Base-by-base conservation (phyloP, 2,329 filamentous ascomycete species). In the Rutstroemia sp. region DNA sequence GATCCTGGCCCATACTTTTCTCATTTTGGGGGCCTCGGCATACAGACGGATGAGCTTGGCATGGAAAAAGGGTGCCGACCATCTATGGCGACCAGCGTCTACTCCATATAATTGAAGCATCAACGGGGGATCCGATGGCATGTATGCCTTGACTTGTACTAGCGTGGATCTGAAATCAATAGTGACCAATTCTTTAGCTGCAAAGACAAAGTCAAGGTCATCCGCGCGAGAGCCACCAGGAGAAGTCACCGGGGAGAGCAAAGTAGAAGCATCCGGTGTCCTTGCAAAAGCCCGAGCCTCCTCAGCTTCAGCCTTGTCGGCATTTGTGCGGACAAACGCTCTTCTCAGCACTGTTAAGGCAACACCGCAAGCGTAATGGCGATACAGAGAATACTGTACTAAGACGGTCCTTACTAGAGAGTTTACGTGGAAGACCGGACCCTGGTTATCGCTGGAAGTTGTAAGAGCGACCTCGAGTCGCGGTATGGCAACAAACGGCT, bases 301-400 rank as follows among this genome's bases (percentile, higher is more conserved):
- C 60, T 70, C 45, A 51, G 68, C 62, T 59, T 78, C 77, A 30
- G 70, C 72, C 21, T 73, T 57, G 57, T 79, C 77, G 25, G 71
- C 72, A 39, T 73, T 72, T 1, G 79, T 78, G 57, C 73, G 76
- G 69, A 82, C 71, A 61, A 92, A 88, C 0, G 87, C 86, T 65
- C 83, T 84, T 54, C 79, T 79, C 23, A 99, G 71, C 2, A 95
- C 89, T 68, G 84, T 85, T 23, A 80, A 75, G 8, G 92, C 94
- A 58, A 97, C 84, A 1, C 90, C 88, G 25, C 95, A 79, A 0
- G 92, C 87, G 68, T 96, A 99, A 68, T 96, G 92, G 3, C 92
- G 86, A 70, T 95, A 96, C 0, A 99, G 79, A 0, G 95, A 99
- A 68, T 97, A 97, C 51, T 95, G 87, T 7, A 95, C 67, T 59